phyloP scores from a whole-genome alignment of 352 stramenopile species.

The Stramenopiles sp. region DNA sequence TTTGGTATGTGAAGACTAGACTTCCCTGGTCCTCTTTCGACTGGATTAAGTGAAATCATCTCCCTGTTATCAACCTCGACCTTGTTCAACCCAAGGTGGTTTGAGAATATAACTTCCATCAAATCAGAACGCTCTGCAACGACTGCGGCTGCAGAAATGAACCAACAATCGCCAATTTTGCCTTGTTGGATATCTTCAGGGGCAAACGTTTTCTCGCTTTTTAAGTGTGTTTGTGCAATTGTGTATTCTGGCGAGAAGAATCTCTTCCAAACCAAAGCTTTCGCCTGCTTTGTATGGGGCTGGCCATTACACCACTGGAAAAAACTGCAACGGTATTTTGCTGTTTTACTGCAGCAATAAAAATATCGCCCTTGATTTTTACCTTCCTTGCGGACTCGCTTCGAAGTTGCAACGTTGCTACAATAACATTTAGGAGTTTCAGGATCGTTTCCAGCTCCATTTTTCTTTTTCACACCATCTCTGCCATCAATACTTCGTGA shows the following conservation, averaged over 20 bases:
- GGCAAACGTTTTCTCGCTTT: background rate
- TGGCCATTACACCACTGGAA: conserved; percentile 2
- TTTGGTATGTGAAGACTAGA: conserved; percentile 7
- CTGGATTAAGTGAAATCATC: too few relatives aligned
- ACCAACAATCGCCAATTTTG: conserved; percentile 45
- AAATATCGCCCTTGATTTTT: background rate
- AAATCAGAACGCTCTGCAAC: conserved; percentile 41
- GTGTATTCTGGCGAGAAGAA: background rate
- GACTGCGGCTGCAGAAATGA: conserved; percentile 40
- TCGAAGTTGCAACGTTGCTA: background rate
- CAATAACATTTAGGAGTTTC: conserved; percentile 1
- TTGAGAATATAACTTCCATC: conserved; percentile 24
- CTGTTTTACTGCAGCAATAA: conserved; percentile 3
- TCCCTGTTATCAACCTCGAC: too few relatives aligned
- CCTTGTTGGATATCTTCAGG: conserved; percentile 14
- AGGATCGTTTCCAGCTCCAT: background rate
- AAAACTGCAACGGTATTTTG: conserved; percentile 1
- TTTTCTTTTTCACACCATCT: background rate
- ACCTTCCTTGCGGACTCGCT: background rate
- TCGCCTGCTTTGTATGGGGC: background rate
- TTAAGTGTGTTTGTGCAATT: background rate
- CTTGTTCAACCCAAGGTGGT: too few relatives aligned
- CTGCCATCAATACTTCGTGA: background rate
- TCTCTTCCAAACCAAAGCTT: background rate
- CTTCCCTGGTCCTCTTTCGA: conserved; percentile 7